Conservation (phyloP, 1,284 basidiomycete species). For the Sporisorium exsertum region DNA sequence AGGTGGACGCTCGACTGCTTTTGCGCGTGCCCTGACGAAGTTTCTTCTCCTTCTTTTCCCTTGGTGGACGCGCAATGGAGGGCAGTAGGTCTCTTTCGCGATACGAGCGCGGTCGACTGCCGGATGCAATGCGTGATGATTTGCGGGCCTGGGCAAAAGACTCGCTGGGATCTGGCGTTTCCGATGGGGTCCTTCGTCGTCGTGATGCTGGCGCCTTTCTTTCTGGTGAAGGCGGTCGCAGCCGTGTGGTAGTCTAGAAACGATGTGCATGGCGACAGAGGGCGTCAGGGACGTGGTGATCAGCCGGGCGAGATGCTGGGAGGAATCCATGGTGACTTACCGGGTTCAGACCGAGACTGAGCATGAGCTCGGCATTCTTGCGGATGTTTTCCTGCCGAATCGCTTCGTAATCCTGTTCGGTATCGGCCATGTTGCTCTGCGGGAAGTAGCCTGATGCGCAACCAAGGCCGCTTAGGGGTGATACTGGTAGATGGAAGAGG, state of each 20-base stretch:
- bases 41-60: constrained; percentile 32
- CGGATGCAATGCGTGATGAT: constrained; percentile 44
- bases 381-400: constrained; percentile 69
- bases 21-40: constrained; percentile 37
- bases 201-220: constrained; percentile 17
- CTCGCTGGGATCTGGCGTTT: constrained; percentile 13
- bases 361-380: constrained; percentile 62
- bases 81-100: constrained; percentile 36
- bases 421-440: constrained; percentile 31
- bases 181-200: constrained; percentile 18
- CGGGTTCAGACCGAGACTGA: constrained; percentile 44
- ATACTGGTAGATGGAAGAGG: neutral
- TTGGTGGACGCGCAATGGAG: constrained; percentile 22
- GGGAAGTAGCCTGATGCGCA: neutral
- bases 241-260: constrained; percentile 24
- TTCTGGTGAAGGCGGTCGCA: constrained; percentile 41
- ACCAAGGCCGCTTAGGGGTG: neutral
- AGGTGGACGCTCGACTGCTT: constrained; percentile 37
- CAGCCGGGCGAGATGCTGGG: neutral
- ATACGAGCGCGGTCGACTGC: constrained; percentile 32
- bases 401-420: constrained; percentile 52
- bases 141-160: constrained; percentile 24
- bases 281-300: neutral
- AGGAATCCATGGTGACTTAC: constrained; percentile 25
- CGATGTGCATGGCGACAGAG: too few species aligned